Percentiles rank a stretch among this genome's conserved stretches.
These are phyloP conservation scores for Fusarium incarnatum DNA, from an alignment of 2,329 filamentous ascomycete genomes.

Conservation along the genomic window DNA sequence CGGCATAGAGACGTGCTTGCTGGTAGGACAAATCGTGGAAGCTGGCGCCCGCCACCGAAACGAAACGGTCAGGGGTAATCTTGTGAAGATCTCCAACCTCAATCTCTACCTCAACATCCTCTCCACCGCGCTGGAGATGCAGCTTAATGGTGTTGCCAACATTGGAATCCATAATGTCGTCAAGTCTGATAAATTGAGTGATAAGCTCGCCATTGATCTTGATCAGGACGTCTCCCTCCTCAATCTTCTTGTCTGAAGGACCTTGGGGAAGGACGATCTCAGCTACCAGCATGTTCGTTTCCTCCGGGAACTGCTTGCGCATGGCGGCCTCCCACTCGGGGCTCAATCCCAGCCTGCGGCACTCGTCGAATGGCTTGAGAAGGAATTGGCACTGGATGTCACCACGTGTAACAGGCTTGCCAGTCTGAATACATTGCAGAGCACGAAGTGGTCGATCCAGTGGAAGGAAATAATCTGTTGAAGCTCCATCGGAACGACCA, in stretches of 20 bases:
- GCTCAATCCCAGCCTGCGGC: slow-evolving; percentile 85
- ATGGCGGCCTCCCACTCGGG: slow-evolving; percentile 88
- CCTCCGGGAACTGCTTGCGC: slow-evolving; percentile 85
- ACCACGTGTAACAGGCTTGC: slow-evolving; percentile 81
- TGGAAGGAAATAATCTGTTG: slow-evolving; percentile 97
- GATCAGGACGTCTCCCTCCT: slow-evolving; percentile 93
- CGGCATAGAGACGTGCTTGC: slow-evolving; percentile 94
- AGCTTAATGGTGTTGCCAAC: slow-evolving; percentile 84
- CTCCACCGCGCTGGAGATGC: slow-evolving; percentile 86
- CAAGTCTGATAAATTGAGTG: slow-evolving; percentile 90
- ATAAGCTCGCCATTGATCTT: slow-evolving; percentile 94
- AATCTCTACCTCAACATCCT: slow-evolving; percentile 87
- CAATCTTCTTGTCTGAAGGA: slow-evolving; percentile 85
- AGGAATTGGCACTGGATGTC: slow-evolving; percentile 99
- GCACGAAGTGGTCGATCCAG: slow-evolving; percentile 90
- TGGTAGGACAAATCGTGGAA: slow-evolving; percentile 98
- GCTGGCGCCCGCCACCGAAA: slow-evolving; percentile 91
- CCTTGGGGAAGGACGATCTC: slow-evolving; percentile 95
- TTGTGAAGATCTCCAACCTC: slow-evolving; percentile 89
- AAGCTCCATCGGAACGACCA: slow-evolving; percentile 91
- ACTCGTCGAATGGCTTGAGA: slow-evolving; percentile 97
- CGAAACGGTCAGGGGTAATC: slow-evolving; percentile 96
- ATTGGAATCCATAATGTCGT: slow-evolving; percentile 89
- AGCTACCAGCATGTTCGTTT: slow-evolving; percentile 96
- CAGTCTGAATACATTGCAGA: slow-evolving; percentile 83